A percentile compares a stretch with the other conserved stretches of the same genome.
Conservation (phyloP, 768 basidiomycete species). For the Auricularia auricula-judae region DNA sequence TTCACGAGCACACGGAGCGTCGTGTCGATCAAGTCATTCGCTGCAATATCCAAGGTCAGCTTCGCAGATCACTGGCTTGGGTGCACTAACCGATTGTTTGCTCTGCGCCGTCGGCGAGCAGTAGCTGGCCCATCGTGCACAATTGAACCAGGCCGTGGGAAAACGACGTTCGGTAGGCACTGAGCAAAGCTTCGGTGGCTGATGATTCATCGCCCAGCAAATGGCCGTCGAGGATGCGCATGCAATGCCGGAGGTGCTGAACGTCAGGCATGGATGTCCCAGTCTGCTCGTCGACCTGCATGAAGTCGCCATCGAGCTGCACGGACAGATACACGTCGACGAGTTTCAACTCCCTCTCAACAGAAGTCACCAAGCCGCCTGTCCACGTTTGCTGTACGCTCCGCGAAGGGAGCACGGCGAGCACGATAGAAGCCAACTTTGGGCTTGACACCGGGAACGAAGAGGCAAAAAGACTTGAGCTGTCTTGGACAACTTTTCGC, state of each 20-base stretch:
- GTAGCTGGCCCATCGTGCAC: constrained; percentile 37
- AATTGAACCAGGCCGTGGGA: constrained; percentile 38
- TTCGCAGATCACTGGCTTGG: neutral
- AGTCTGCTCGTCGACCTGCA: neutral
- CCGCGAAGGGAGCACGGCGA: neutral
- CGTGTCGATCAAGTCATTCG: constrained; percentile 41
- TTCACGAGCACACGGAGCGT: constrained; percentile 59
- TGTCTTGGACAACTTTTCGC: neutral
- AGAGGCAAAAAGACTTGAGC: neutral
- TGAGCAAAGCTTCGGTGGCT: constrained; percentile 14
- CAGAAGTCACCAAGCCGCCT: neutral
- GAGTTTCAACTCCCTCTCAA: neutral
- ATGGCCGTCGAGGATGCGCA: constrained; percentile 51
- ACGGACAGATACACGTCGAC: neutral
- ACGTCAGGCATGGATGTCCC: neutral
- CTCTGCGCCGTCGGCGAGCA: constrained; percentile 15
- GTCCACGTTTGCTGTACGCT: neutral
- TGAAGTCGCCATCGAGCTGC: neutral
- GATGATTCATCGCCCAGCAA: constrained; percentile 47
- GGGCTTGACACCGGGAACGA: neutral
- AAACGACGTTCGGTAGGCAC: constrained; percentile 33
- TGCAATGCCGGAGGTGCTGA: constrained; percentile 24
- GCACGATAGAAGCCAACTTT: neutral
- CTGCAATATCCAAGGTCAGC: constrained; percentile 12
- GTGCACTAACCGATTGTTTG: constrained; percentile 14